A percentile compares a stretch with the other conserved stretches of the same genome.
These are phyloP conservation scores for Eutypella sp. DNA, from an alignment of 2,329 filamentous ascomycete species.

Conservation along the genomic window DNA sequence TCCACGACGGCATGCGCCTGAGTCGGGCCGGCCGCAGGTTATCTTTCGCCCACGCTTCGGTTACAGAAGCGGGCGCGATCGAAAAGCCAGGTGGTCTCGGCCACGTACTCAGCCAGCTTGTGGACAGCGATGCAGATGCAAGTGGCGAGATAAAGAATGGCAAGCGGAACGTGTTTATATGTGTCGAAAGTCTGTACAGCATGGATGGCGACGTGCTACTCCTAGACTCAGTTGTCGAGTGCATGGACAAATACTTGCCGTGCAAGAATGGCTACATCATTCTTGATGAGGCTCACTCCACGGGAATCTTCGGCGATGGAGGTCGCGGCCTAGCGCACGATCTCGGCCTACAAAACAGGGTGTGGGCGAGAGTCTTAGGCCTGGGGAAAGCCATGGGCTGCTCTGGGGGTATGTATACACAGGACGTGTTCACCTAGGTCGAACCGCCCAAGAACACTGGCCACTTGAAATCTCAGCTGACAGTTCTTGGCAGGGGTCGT, in stretches of 20 bases:
- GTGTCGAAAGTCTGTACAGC: slow-evolving; percentile 68
- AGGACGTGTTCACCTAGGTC: not conserved
- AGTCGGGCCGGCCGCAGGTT: slow-evolving; percentile 47
- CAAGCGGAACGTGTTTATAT: slow-evolving; percentile 56
- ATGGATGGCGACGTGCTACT: slow-evolving; percentile 78
- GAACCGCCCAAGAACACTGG: accelerated
- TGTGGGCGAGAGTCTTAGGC: slow-evolving; percentile 57
- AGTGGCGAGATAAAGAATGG: slow-evolving; percentile 7
- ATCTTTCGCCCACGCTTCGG: slow-evolving; percentile 54
- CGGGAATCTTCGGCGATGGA: slow-evolving; percentile 50
- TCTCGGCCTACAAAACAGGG: slow-evolving; percentile 41
- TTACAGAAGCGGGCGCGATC: slow-evolving; percentile 20
- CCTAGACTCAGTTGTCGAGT: slow-evolving; percentile 52
- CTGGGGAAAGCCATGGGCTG: slow-evolving; percentile 66
- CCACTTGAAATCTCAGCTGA: slow-evolving; percentile 9
- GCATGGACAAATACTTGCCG: slow-evolving; percentile 52
- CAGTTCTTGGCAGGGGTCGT: slow-evolving; percentile 46
- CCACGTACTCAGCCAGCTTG: slow-evolving; percentile 23
- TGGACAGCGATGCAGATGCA: not conserved
- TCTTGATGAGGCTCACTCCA: slow-evolving; percentile 65
- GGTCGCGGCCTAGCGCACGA: slow-evolving; percentile 56
- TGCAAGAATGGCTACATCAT: slow-evolving; percentile 56
- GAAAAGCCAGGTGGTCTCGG: slow-evolving; percentile 20
- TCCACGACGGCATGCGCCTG: slow-evolving; percentile 70
- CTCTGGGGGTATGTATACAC: slow-evolving; percentile 55